Conservation (phyloP, 2,329 filamentous ascomycete genomes). For the Calonectria hongkongensis region DNA sequence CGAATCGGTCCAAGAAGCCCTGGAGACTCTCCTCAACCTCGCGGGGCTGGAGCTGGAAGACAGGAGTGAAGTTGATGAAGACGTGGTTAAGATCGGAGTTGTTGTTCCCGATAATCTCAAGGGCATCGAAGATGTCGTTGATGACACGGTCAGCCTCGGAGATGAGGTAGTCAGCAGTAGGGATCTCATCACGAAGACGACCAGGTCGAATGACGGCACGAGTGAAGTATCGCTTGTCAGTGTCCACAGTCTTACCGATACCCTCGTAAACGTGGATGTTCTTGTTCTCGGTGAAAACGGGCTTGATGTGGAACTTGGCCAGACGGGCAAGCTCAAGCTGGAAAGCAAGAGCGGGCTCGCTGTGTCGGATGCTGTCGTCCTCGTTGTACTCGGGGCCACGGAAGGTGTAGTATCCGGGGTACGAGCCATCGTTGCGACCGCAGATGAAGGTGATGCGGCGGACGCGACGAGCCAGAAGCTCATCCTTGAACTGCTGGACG, state of each 20-base stretch:
- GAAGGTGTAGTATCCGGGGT: slow-evolving; percentile 99
- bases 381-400: slow-evolving; percentile 92
- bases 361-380: slow-evolving; percentile 97
- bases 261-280: slow-evolving; percentile 99
- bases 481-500: slow-evolving; percentile 87
- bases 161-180: slow-evolving; percentile 98
- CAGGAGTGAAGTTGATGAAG: slow-evolving; percentile 99
- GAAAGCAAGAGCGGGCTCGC: slow-evolving; percentile 96
- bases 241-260: slow-evolving; percentile 93
- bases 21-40: slow-evolving; percentile 95
- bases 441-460: slow-evolving; percentile 97
- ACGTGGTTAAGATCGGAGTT: slow-evolving; percentile 99
- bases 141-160: slow-evolving; percentile 97
- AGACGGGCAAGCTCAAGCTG: slow-evolving; percentile 96
- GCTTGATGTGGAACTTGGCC: slow-evolving; percentile 98
- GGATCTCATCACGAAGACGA: slow-evolving; percentile 96
- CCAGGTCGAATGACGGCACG: slow-evolving; percentile 96
- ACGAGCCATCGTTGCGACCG: slow-evolving; percentile 93
- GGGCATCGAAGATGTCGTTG: slow-evolving; percentile 97
- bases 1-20: slow-evolving; percentile 97
- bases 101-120: slow-evolving; percentile 99
- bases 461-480: slow-evolving; percentile 86
- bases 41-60: slow-evolving; percentile 92
- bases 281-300: slow-evolving; percentile 98
- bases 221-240: slow-evolving; percentile 99